A percentile compares a stretch with the other conserved stretches of the same genome.
phyloP scores from a whole-genome alignment of 352 stramenopile species.

The Phytophthora megakarya region DNA sequence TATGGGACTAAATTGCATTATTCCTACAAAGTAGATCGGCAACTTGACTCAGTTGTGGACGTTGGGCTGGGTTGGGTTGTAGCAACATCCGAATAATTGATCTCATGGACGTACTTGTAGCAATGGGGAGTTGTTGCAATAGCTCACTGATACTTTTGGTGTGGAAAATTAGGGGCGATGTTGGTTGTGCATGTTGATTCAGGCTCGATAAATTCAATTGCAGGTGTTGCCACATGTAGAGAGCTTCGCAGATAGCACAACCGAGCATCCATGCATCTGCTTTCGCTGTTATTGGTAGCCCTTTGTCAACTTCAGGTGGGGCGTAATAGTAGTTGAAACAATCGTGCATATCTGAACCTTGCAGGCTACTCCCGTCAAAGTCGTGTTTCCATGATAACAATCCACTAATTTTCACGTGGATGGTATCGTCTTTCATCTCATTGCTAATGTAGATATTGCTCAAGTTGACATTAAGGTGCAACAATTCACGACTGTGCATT shows the following conservation, averaged over 20 bases:
- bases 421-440: neutral
- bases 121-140: slow-evolving; percentile 51
- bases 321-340: slow-evolving; percentile 44
- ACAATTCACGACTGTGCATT: slow-evolving; percentile 58
- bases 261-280: slow-evolving; percentile 71
- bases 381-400: slow-evolving; percentile 50
- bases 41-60: slow-evolving; percentile 63
- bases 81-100: slow-evolving; percentile 71
- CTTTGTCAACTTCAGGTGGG: slow-evolving; percentile 48
- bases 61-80: slow-evolving; percentile 58
- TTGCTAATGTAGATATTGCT: slow-evolving; percentile 48
- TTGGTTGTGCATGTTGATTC: slow-evolving; percentile 4
- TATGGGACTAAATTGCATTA: neutral
- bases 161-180: slow-evolving; percentile 37
- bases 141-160: slow-evolving; percentile 50
- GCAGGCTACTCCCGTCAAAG: slow-evolving; percentile 40
- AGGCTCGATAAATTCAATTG: slow-evolving; percentile 32
- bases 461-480: slow-evolving; percentile 65
- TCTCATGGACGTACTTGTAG: slow-evolving; percentile 43
- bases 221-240: slow-evolving; percentile 56
- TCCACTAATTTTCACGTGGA: slow-evolving; percentile 44
- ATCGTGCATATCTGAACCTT: slow-evolving; percentile 40
- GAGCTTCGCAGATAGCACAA: slow-evolving; percentile 53
- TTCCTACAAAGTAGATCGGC: slow-evolving; percentile 50
- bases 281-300: slow-evolving; percentile 46